These are phyloP conservation scores for Pelargonium citronellum DNA, from an alignment of 441 rosid genomes.

Conservation along the genomic window DNA sequence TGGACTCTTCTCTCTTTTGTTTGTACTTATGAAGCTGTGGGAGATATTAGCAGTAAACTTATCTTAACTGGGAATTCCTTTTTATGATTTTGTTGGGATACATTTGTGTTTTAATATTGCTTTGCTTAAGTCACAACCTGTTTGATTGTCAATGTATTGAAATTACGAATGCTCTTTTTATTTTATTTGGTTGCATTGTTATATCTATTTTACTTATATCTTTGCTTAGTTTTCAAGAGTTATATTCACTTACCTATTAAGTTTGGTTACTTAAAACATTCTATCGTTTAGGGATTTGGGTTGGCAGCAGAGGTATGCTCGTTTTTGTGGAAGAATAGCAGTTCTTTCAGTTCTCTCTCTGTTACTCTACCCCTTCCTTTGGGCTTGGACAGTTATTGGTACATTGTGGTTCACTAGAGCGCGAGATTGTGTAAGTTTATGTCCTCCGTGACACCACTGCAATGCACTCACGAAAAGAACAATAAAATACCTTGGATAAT, in stretches of 20 bases:
- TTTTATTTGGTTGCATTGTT: background rate
- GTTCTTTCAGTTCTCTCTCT: conserved; percentile 73
- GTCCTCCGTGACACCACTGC: background rate
- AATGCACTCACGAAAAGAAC: background rate
- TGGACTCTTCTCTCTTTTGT: too few relatives aligned
- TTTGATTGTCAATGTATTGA: conserved; percentile 7
- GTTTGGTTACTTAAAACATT: conserved; percentile 5
- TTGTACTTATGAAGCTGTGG: too few relatives aligned
- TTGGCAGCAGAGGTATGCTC: conserved; percentile 85
- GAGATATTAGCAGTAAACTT: too few relatives aligned
- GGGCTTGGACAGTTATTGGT: conserved; percentile 96
- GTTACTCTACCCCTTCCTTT: conserved; percentile 84
- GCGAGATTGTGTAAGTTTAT: conserved; percentile 61
- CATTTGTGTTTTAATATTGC: too few relatives aligned
- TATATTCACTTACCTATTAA: background rate
- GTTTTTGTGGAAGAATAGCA: conserved; percentile 85
- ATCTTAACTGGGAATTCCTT: too few relatives aligned
- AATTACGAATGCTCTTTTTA: background rate
- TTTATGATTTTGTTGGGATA: too few relatives aligned
- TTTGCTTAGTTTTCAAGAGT: too few relatives aligned
- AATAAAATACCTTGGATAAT: background rate
- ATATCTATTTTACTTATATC: background rate
- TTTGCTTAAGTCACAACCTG: background rate
- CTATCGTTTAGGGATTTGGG: conserved; percentile 71
- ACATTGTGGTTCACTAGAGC: conserved; percentile 79